phyloP scores from a whole-genome alignment of 257 asterid genomes.

The Misopates orontium region DNA sequence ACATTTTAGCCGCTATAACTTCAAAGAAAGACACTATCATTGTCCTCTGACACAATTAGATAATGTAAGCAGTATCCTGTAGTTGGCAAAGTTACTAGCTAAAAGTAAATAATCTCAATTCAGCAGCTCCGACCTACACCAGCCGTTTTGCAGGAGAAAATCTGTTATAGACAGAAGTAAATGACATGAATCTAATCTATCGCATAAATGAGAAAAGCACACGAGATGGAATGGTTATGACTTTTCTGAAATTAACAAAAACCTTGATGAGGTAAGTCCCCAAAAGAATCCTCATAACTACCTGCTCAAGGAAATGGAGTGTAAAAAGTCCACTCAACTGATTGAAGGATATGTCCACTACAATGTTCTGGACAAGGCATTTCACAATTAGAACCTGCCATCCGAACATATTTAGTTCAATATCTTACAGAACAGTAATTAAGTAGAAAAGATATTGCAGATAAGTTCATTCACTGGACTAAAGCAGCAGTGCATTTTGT shows the following conservation, averaged over 20 bases:
- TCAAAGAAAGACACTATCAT: neutral
- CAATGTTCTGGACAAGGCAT: constrained; percentile 75
- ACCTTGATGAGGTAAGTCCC: neutral
- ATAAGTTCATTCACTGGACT: constrained; percentile 2
- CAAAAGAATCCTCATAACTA: constrained; percentile 23
- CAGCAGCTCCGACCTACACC: constrained; percentile 13
- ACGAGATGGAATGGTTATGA: neutral
- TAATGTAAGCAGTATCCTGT: neutral
- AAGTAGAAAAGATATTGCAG: constrained; percentile 19
- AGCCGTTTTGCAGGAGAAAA: constrained; percentile 12
- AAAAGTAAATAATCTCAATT: constrained; percentile 7
- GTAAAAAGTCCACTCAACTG: constrained; percentile 94
- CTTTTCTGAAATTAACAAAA: constrained; percentile 18
- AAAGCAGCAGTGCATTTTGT: neutral
- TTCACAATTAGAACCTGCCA: constrained; percentile 94
- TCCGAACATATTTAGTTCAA: constrained; percentile 29
- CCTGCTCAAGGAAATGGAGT: constrained; percentile 95
- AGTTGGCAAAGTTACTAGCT: neutral
- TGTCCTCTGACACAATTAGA: neutral
- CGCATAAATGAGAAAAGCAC: neutral
- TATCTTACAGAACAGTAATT: constrained; percentile 1
- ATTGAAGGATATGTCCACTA: constrained; percentile 86
- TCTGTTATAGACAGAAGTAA: neutral
- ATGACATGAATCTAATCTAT: constrained; percentile 13
- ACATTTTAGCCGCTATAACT: neutral